A percentile compares a stretch with the other conserved stretches of the same genome.
These are phyloP conservation scores for Picochlorum sp. DNA, from an alignment of 139 green algal species.

Conservation along the genomic window DNA sequence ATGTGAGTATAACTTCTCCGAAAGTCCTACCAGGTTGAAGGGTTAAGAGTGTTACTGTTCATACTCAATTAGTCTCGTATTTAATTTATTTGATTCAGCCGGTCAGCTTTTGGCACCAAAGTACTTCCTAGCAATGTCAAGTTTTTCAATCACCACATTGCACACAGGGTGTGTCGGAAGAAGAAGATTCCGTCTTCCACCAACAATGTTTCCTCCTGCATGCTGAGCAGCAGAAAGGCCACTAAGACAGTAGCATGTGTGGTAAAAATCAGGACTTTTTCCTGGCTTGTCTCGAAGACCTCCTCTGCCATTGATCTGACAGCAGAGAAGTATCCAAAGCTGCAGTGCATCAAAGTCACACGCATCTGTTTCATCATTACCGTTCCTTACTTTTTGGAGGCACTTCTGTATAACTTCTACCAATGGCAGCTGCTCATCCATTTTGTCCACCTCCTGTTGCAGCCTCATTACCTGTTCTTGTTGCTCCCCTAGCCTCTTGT, in stretches of 20 bases:
- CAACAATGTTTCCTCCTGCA: slow-evolving; percentile 37
- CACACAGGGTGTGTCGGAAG: slow-evolving; percentile 42
- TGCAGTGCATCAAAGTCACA: slow-evolving; percentile 68
- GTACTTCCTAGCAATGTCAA: background rate
- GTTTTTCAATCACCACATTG: slow-evolving; percentile 52
- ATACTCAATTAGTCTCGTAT: too few species aligned
- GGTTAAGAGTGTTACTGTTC: too few species aligned
- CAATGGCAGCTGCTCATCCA: background rate
- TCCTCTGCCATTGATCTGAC: slow-evolving; percentile 40
- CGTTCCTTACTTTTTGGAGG: background rate
- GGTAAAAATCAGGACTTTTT: slow-evolving; percentile 89
- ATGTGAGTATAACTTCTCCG: too few species aligned
- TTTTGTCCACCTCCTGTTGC: background rate
- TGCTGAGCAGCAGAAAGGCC: slow-evolving; percentile 80
- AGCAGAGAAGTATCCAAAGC: slow-evolving; percentile 76
- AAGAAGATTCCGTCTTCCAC: slow-evolving; percentile 47
- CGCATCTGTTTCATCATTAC: slow-evolving; percentile 10
- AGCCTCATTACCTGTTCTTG: too few species aligned
- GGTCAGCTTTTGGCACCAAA: background rate
- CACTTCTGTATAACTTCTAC: background rate
- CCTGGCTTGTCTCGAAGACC: slow-evolving; percentile 94
- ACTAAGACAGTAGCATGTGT: slow-evolving; percentile 97
- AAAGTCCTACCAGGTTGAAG: too few species aligned
- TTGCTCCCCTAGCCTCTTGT: too few species aligned
- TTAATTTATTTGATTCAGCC: too few species aligned